Conservation (phyloP, 176 grass and related monocot genomes). For the Carex parvula region DNA sequence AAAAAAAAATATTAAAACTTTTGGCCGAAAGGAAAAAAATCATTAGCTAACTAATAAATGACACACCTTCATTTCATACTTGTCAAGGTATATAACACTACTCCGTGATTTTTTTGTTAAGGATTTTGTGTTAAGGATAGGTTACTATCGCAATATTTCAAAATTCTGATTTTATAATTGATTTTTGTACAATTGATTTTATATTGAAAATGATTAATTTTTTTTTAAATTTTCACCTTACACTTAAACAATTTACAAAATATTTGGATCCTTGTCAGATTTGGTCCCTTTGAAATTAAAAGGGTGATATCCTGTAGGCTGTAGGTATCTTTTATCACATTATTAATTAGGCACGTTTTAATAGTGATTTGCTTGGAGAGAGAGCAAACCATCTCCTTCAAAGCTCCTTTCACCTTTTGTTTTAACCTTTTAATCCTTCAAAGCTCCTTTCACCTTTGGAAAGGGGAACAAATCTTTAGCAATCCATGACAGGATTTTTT, state of each 20-base stretch:
- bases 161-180: too few species aligned
- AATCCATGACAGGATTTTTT: background rate
- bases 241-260: background rate
- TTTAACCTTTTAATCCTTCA: background rate
- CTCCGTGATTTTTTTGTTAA: too few species aligned
- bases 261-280: background rate
- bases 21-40: too few species aligned
- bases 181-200: too few species aligned
- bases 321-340: background rate
- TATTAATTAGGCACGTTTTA: background rate
- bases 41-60: too few species aligned
- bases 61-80: too few species aligned
- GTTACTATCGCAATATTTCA: too few species aligned
- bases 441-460: background rate
- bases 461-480: background rate
- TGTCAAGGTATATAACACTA: too few species aligned
- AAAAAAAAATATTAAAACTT: too few species aligned
- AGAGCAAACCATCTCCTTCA: background rate
- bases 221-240: background rate
- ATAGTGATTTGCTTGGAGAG: background rate
- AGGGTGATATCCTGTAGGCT: background rate
- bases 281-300: background rate
- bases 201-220: background rate
- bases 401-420: background rate
- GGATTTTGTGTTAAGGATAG: too few species aligned